Evolutionary conservation across 164 flowering plant species (phyloP).

Genomic region (Aristolochia contorta): DNA sequence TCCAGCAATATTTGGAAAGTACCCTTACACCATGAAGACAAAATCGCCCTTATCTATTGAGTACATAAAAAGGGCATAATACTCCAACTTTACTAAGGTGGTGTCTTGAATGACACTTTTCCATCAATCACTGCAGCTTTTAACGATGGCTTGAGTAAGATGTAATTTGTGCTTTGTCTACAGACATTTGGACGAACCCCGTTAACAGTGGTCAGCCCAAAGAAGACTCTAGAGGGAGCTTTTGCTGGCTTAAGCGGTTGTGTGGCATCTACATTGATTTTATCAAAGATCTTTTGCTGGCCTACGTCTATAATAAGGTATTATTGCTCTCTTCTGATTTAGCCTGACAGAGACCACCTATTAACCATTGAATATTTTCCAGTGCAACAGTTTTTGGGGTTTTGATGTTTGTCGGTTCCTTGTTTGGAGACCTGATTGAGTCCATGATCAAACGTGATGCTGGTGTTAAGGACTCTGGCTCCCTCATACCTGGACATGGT

Average conservation of each 20-base stretch:
- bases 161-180: constrained; percentile 9
- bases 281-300: constrained; percentile 71
- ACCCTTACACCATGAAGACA: no score
- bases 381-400: constrained; percentile 75
- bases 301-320: constrained; percentile 74
- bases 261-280: constrained; percentile 46
- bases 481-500: constrained; percentile 98
- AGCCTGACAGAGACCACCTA: neutral
- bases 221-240: constrained; percentile 97
- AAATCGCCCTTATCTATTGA: no score
- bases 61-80: no score
- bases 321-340: neutral
- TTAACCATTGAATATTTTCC: constrained; percentile 12
- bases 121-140: neutral
- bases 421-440: constrained; percentile 91
- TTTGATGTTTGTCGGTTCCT: constrained; percentile 79
- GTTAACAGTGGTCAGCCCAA: constrained; percentile 76
- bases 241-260: constrained; percentile 79
- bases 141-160: neutral
- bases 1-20: no score
- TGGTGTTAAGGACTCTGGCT: constrained; percentile 95
- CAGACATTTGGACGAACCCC: constrained; percentile 97
- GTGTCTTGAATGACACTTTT: neutral
- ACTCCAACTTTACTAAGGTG: no score
- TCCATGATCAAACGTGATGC: constrained; percentile 99